Percentiles rank a stretch among this genome's conserved stretches.
These are phyloP conservation scores for Colletotrichum aenigma DNA, from an alignment of 2,329 filamentous ascomycete genomes.

Conservation along the genomic window DNA sequence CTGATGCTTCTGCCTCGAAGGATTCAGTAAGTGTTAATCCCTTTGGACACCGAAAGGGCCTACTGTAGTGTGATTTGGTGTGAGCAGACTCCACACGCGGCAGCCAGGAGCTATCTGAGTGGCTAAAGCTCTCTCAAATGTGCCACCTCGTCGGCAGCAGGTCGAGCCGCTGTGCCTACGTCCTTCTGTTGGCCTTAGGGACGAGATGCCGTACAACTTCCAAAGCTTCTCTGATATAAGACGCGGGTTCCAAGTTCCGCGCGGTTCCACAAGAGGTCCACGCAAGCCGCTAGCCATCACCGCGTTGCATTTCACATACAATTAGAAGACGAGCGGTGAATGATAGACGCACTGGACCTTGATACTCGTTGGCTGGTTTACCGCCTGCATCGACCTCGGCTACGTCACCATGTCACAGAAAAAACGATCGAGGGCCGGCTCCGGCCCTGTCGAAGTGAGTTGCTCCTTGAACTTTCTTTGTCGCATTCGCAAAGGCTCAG, in stretches of 20 bases:
- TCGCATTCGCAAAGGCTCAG: not conserved
- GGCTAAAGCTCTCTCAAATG: not conserved
- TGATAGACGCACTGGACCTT: not conserved
- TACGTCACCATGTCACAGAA: not conserved
- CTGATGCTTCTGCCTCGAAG: not conserved
- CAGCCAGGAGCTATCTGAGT: not conserved
- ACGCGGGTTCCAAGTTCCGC: not conserved
- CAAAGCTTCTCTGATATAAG: not conserved
- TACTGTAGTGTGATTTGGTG: not conserved
- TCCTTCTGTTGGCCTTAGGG: not conserved
- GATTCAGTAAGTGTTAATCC: not conserved
- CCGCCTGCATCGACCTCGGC: not conserved
- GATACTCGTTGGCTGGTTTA: not conserved
- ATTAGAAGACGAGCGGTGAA: not conserved
- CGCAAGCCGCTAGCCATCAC: not conserved
- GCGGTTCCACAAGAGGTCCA: not conserved
- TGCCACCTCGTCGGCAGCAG: not conserved
- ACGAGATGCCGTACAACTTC: not conserved
- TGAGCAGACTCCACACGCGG: not conserved
- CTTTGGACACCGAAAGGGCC: not conserved
- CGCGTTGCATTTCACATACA: not conserved
- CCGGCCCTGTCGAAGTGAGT: not conserved
- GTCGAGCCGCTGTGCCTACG: not conserved
- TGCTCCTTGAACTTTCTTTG: not conserved
- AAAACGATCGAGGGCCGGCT: not conserved